phyloP scores from a whole-genome alignment of 148 eudicot species.

The Persicaria tinctoria region DNA sequence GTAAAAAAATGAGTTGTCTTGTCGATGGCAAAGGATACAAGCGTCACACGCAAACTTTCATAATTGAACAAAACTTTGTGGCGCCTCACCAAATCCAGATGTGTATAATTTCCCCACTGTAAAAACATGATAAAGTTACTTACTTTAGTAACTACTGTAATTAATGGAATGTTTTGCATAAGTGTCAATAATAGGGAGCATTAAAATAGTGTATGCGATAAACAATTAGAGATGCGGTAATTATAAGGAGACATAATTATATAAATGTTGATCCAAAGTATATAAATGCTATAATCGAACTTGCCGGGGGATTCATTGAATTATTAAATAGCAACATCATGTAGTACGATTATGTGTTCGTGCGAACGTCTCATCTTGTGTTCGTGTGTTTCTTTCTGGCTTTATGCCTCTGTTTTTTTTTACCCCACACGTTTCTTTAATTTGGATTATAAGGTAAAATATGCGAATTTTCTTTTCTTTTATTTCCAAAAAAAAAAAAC shows the following conservation, averaged over 20 bases:
- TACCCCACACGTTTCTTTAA: not conserved
- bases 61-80: slow-evolving; percentile 6
- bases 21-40: slow-evolving; percentile 9
- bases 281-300: not conserved
- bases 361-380: slow-evolving; percentile 9
- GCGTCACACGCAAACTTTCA: slow-evolving; percentile 8
- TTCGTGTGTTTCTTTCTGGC: not conserved
- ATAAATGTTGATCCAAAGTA: not conserved
- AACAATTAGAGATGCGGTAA: not conserved
- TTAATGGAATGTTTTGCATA: not conserved
- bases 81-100: not conserved
- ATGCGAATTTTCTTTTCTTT: too few relatives aligned
- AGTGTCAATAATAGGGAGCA: not conserved
- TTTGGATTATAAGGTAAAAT: not conserved
- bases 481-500: too few relatives aligned
- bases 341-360: not conserved
- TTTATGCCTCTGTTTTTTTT: not conserved
- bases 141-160: not conserved
- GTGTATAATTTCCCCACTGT: not conserved
- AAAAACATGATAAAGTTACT: not conserved
- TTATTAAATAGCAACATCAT: not conserved
- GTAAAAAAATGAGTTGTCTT: slow-evolving; percentile 9
- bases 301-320: slow-evolving; percentile 2
- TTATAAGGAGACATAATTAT: not conserved
- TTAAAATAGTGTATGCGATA: not conserved